Evolutionary conservation across 257 asterid species (phyloP).

Genomic region (Eustoma russellianum): DNA sequence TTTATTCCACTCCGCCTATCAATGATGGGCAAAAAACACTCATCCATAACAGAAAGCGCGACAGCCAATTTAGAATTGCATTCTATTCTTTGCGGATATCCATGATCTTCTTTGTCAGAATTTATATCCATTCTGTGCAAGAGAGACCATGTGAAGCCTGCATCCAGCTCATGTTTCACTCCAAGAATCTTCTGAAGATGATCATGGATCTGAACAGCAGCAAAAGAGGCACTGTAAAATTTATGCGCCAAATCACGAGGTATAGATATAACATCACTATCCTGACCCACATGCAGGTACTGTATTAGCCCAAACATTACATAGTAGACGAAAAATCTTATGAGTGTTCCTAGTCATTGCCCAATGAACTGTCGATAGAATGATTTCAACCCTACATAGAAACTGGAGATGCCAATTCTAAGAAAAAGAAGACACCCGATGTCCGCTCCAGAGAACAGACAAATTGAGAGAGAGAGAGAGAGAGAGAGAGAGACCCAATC

Average conservation of each 20-base stretch:
- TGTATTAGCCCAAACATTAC: no score
- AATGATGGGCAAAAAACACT: constrained; percentile 84
- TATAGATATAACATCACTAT: background rate
- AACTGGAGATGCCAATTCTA: no score
- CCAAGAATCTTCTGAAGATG: constrained; percentile 80
- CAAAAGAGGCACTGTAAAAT: background rate
- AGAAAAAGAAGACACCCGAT: no score
- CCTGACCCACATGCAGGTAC: constrained; percentile 1
- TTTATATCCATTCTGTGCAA: constrained; percentile 60
- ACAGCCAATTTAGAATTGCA: constrained; percentile 95
- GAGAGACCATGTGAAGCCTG: constrained; percentile 91
- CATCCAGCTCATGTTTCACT: constrained; percentile 73
- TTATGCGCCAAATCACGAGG: background rate
- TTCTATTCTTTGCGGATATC: constrained; percentile 70
- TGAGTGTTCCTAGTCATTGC: no score
- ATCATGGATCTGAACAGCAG: constrained; percentile 53
- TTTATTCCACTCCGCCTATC: constrained; percentile 89
- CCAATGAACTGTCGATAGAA: no score
- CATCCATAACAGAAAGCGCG: constrained; percentile 78
- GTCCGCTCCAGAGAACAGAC: no score
- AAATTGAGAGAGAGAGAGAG: no score
- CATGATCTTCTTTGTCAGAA: constrained; percentile 50
- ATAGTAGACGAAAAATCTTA: no score
- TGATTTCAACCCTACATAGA: no score
- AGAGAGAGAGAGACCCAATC: no score